Evolutionary conservation across 371 early-diverging fungal species (phyloP), one percentile per base, ranked within the genome.

Genomic region (Mortierella sp.): DNA sequence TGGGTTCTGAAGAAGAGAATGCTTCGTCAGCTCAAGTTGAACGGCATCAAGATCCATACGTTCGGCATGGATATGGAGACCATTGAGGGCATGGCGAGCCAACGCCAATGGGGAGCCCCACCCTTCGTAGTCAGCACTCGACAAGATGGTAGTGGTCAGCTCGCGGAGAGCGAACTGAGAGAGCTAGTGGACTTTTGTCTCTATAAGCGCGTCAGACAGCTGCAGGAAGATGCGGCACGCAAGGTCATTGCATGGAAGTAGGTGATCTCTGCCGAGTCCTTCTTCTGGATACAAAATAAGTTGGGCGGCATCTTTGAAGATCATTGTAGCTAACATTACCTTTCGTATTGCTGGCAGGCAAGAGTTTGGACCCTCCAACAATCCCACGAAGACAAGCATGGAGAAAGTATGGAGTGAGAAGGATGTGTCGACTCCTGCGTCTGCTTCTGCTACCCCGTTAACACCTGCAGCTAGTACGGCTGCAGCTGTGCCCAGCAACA

Each of bases 191-290:
- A 72, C 24, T 48, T 72, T 30, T 64, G 65, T 31, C 56, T 72
- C n/a, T 72, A 64, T 31, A 50, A 55, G 8, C 56, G 65, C 8
- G 53, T 72, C 41, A 60, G 72, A 17, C 52, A 58, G 11, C 24
- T 72, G 56, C 72, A 72, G 27, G 65, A 60, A 26, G 72, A 72
- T 39, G 65, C 60, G 4, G 72, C 61, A 14, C 60, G 49, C 48
- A 72, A 72, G 34, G 65, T 72, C 43, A 72, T 72, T 42, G 26
- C 56, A 6, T 72, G 72, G 72, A 72, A 55, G 72, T 72, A 65
- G 14, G 30, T 58, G 24, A 24, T 23, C 26, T 17, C n/a, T 34
- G 17, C 17, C 19, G 7, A 34, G 6, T 49, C 15, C 23, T 30
- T 17, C 8, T 21, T 56, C 3, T 43, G 19, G 12, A 46, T 28